Evolutionary conservation across 345 rosid genomes (phyloP).

Genomic region (Reutealis trisperma): DNA sequence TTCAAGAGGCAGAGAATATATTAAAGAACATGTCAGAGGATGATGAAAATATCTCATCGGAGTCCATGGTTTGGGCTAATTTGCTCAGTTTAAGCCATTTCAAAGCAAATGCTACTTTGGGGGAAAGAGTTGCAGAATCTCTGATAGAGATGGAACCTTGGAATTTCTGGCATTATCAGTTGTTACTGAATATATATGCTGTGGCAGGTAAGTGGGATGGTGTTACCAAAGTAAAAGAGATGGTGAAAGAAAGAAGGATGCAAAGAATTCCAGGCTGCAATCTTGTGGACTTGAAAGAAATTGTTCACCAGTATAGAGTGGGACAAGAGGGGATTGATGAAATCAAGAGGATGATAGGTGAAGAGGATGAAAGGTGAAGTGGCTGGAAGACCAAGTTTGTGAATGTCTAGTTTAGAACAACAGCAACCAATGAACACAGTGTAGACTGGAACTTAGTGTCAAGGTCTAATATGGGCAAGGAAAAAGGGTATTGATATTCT

Average conservation of each 20-base stretch:
- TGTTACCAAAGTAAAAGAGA: constrained; percentile 49
- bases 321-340: constrained; percentile 21
- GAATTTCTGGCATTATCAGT: constrained; percentile 53
- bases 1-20: constrained; percentile 51
- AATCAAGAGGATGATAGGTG: not conserved
- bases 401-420: constrained; percentile 1
- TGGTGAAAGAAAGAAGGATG: constrained; percentile 43
- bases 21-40: constrained; percentile 44
- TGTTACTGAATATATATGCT: constrained; percentile 59
- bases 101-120: constrained; percentile 44
- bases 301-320: constrained; percentile 47
- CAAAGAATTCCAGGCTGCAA: constrained; percentile 54
- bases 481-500: not conserved
- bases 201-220: constrained; percentile 61
- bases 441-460: not conserved
- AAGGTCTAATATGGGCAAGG: not conserved
- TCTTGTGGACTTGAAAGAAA: constrained; percentile 63
- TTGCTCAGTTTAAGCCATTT: constrained; percentile 53
- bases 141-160: constrained; percentile 54
- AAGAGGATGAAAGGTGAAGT: constrained; percentile 10
- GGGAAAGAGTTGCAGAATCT: constrained; percentile 50
- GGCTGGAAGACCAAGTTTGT: not conserved
- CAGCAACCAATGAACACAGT: too few relatives aligned
- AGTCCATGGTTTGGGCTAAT: constrained; percentile 51
- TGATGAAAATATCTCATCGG: constrained; percentile 37